phyloP scores from a whole-genome alignment of 768 basidiomycete genomes.

The Lactarius akahatsu region DNA sequence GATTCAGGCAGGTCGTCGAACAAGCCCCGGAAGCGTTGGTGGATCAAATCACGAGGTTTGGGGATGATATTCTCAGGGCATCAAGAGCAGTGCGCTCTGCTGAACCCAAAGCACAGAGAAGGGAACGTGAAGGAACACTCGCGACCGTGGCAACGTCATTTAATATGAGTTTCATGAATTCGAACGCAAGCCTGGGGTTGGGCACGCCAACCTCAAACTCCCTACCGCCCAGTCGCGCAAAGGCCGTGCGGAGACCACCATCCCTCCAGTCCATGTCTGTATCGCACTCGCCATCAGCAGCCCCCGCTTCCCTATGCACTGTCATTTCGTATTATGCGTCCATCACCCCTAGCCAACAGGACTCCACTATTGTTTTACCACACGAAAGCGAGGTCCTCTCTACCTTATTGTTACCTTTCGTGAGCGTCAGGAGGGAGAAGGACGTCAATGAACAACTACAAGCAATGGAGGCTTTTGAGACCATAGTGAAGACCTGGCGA shows the following conservation, averaged over 20 bases:
- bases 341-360: constrained; percentile 32
- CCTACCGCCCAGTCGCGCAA: constrained; percentile 6
- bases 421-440: constrained; percentile 39
- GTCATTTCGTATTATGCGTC: constrained; percentile 45
- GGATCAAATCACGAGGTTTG: constrained; percentile 51
- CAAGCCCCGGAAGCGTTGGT: constrained; percentile 51
- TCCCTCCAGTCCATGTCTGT: constrained; percentile 41
- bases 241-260: constrained; percentile 45
- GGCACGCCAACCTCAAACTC: constrained; percentile 29
- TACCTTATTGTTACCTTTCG: constrained; percentile 56
- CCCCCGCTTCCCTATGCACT: constrained; percentile 38
- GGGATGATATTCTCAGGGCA: constrained; percentile 55
- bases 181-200: constrained; percentile 35
- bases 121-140: constrained; percentile 33
- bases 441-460: constrained; percentile 53
- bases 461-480: constrained; percentile 62
- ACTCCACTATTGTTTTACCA: constrained; percentile 44
- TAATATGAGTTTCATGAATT: constrained; percentile 41
- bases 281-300: constrained; percentile 38
- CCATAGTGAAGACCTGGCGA: constrained; percentile 56
- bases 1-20: constrained; percentile 66
- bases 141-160: constrained; percentile 18
- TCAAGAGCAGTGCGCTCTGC: constrained; percentile 53
- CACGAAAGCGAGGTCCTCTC: constrained; percentile 60
- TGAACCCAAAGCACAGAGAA: constrained; percentile 40